Conservation (phyloP, 768 basidiomycete species). For the Plicaturopsis crispa region DNA sequence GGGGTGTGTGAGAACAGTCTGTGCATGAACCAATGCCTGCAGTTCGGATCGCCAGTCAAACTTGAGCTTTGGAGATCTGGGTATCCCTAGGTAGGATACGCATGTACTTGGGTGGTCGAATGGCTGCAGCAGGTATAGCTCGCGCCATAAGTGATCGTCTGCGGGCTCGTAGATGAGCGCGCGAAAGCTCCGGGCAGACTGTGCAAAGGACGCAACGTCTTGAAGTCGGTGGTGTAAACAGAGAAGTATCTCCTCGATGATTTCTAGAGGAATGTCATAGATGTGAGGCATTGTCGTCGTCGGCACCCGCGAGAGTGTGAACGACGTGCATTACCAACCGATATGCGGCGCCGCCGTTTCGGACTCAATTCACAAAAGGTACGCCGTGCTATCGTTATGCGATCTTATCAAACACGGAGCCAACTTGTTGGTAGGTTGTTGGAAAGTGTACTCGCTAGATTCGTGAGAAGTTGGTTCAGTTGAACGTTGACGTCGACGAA, state of each 20-base stretch:
- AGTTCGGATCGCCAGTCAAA: slow-evolving; percentile 49
- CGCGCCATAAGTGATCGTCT: slow-evolving; percentile 52
- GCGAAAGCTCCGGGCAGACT: slow-evolving; percentile 37
- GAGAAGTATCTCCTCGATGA: slow-evolving; percentile 50
- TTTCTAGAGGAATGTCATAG: slow-evolving; percentile 45
- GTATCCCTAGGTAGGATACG: slow-evolving; percentile 24
- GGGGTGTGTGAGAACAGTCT: slow-evolving; percentile 33
- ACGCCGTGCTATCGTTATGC: too few relatives aligned
- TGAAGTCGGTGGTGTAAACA: slow-evolving; percentile 54
- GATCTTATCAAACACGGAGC: too few relatives aligned
- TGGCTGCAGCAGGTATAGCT: slow-evolving; percentile 52
- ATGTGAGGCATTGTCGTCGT: too few relatives aligned
- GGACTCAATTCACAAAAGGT: too few relatives aligned
- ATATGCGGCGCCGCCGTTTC: too few relatives aligned
- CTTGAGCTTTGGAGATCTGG: slow-evolving; percentile 13
- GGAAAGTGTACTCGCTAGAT: too few relatives aligned
- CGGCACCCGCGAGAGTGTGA: too few relatives aligned
- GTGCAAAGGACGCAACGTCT: slow-evolving; percentile 46
- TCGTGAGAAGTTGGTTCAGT: too few relatives aligned
- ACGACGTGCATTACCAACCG: too few relatives aligned
- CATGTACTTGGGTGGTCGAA: slow-evolving; percentile 60
- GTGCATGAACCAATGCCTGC: slow-evolving; percentile 47
- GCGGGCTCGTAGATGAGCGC: slow-evolving; percentile 36
- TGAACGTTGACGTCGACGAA: too few relatives aligned
- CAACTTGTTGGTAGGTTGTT: too few relatives aligned